These are phyloP conservation scores for Voacanga thouarsii DNA, from an alignment of 257 asterid species.

Conservation along the genomic window DNA sequence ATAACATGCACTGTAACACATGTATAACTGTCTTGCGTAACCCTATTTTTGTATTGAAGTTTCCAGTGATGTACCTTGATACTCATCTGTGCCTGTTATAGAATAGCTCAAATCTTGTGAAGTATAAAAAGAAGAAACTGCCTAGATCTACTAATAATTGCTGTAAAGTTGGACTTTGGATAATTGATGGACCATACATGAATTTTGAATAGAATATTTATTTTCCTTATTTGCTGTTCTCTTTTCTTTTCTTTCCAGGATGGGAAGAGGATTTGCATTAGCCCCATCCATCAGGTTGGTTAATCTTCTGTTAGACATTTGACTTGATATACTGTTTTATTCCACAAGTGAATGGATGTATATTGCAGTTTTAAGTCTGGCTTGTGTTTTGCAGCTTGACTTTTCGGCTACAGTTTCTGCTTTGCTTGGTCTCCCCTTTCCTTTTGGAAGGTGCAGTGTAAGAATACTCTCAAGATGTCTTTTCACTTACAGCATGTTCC, in stretches of 20 bases:
- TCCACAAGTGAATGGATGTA: neutral
- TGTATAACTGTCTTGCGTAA: neutral
- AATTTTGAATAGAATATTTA: neutral
- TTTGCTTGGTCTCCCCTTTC: conserved; percentile 85
- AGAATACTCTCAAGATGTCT: conserved; percentile 17
- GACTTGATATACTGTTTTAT: neutral
- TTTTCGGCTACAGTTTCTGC: conserved; percentile 84
- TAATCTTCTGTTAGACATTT: conserved; percentile 5
- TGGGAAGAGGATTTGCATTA: conserved; percentile 52
- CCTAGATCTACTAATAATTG: neutral
- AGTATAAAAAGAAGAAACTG: neutral
- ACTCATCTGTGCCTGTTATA: neutral
- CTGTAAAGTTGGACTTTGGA: neutral
- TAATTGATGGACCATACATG: neutral
- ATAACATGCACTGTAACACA: neutral
- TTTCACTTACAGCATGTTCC: neutral
- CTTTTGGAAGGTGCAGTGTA: conserved; percentile 83
- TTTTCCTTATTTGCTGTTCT: neutral
- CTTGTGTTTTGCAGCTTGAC: conserved; percentile 66
- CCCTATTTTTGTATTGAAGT: neutral
- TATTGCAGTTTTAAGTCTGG: neutral
- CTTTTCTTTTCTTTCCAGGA: conserved; percentile 44
- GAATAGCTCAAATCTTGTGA: neutral
- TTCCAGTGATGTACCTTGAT: neutral
- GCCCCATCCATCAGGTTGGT: conserved; percentile 77